phyloP scores from a whole-genome alignment of 2,329 filamentous ascomycete genomes.

The Botryotinia globosa region DNA sequence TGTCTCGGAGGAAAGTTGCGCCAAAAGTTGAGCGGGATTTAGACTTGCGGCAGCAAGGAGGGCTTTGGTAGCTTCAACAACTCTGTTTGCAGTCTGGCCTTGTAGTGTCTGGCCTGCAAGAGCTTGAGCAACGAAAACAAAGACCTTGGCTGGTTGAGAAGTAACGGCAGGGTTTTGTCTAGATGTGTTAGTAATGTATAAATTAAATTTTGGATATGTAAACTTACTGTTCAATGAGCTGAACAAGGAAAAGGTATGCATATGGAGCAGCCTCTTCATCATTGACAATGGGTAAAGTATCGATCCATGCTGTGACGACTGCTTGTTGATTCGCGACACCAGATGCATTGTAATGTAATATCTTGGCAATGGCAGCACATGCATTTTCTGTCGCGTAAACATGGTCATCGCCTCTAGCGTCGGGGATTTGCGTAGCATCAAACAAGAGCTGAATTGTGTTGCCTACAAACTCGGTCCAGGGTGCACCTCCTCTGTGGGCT shows the following conservation, averaged over 20 bases:
- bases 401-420: slow-evolving; percentile 86
- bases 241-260: slow-evolving; percentile 86
- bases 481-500: slow-evolving; percentile 82
- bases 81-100: slow-evolving; percentile 74
- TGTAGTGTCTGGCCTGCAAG: slow-evolving; percentile 88
- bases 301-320: slow-evolving; percentile 80
- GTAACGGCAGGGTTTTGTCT: slow-evolving; percentile 85
- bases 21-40: slow-evolving; percentile 72
- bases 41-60: slow-evolving; percentile 71
- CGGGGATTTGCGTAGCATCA: slow-evolving; percentile 74
- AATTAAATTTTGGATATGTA: background rate
- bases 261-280: slow-evolving; percentile 97
- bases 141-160: slow-evolving; percentile 74
- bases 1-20: slow-evolving; percentile 72
- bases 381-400: slow-evolving; percentile 98
- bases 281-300: slow-evolving; percentile 86
- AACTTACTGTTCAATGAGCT: slow-evolving; percentile 91
- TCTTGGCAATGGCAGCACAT: slow-evolving; percentile 94
- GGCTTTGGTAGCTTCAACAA: slow-evolving; percentile 74
- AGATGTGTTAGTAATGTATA: slow-evolving; percentile 35
- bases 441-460: slow-evolving; percentile 79
- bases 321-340: slow-evolving; percentile 75
- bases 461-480: slow-evolving; percentile 85
- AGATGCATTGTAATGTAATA: slow-evolving; percentile 81
- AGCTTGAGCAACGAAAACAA: slow-evolving; percentile 81